phyloP scores from a whole-genome alignment of 2,329 filamentous ascomycete genomes.

The Venturia aucupariae region DNA sequence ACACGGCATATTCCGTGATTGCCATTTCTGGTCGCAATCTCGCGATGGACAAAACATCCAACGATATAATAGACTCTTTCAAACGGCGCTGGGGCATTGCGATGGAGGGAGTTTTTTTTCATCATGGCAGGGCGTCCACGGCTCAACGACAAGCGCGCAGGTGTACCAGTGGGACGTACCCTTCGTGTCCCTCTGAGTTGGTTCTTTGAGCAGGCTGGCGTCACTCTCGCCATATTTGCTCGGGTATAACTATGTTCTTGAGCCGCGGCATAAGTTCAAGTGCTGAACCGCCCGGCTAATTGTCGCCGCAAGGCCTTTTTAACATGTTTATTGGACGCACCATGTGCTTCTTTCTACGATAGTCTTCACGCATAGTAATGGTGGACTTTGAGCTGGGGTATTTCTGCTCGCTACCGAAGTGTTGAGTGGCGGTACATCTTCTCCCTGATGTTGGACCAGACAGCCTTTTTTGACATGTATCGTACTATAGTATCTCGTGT shows the following conservation, averaged over 20 bases:
- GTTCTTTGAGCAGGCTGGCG: neutral
- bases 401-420: neutral
- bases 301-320: neutral
- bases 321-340: neutral
- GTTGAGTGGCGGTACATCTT: neutral
- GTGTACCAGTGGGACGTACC: neutral
- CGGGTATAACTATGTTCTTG: neutral
- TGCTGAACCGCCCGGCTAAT: constrained; percentile 3
- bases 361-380: neutral
- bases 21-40: neutral
- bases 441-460: neutral
- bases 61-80: neutral
- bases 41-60: neutral
- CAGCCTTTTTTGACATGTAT: neutral
- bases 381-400: neutral
- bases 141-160: neutral
- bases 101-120: neutral
- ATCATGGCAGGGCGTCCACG: neutral
- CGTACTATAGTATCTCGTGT: neutral
- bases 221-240: neutral
- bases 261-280: constrained; percentile 7
- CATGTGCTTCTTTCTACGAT: neutral
- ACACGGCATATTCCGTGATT: neutral
- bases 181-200: neutral
- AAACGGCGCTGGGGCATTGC: neutral